Evolutionary conservation across 768 basidiomycete genomes (phyloP), one percentile per base, ranked within the genome.

Genomic region (Hysterangium stoloniferum): DNA sequence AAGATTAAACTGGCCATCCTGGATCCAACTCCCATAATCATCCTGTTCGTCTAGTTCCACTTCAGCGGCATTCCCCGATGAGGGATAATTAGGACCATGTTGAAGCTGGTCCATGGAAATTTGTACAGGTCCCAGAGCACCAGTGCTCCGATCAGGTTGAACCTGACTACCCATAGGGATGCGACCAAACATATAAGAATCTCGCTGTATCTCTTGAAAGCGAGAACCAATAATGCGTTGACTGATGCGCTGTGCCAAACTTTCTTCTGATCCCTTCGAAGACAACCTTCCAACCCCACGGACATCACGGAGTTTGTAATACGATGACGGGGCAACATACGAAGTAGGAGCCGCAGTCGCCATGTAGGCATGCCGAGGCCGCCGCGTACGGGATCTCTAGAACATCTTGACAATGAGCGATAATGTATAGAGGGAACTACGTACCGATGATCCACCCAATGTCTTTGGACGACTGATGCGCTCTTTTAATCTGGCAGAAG

Each of bases 281-380:
- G 73, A 69, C 48, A 80, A 76, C 29, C 75, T 69, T 4, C 81
- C 82, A 22, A 87, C 70, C 7, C 79, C 80, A 45, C 70, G 73
- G 3, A 85, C 70, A 22, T 73, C 69, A 20, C 80, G 74, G 28
- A 90, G 73, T 60, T 83, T 82, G 68, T 90, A 90, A 62, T 84
- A 90, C 48, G 81, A 77, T 5, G 82, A 85, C 6, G 86, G 86
- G 4, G 84, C 84, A 7, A 88, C 79, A 58, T 87, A 90, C 4
- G 84, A 83, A 15, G 82, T 82, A 4, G 86, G 86, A 1, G 83
- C 74, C 27, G 17, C 72, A 0, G 74, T 82, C 56, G 71, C 77
- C 2, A 82, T 80, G n/a, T 79, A 78, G 56, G 84, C 83, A 13
- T 68, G 58, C 37, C 72, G 62, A 32, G 76, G 71, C 25, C 77